Base-by-base conservation (phyloP, 208 protist species). In the Leishmania martiniquensis region DNA sequence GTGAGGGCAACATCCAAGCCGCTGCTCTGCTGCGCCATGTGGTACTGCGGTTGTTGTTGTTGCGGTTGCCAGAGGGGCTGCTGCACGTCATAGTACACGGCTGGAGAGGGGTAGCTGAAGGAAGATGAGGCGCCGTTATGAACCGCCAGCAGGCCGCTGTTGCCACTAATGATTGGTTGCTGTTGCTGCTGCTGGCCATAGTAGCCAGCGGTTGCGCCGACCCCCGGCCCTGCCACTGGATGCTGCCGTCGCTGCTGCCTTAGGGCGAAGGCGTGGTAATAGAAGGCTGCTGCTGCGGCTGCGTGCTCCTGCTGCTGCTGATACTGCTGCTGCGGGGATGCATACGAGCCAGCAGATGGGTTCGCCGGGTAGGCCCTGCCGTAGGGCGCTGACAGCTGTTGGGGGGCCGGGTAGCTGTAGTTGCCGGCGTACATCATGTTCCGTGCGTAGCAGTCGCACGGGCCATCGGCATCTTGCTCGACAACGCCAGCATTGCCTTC, bases 1-100 rank as follows among this genome's bases (percentile, higher is more conserved):
- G 70, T 29, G 70, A 34, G 32, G 69, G 32, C 44, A 20, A n/a
- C 39, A 47, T 60, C 51, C 3, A 29, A 47, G 52, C 37, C 37
- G 17, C 34, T 60, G 9, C 22, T 32, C 37, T 60, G 52, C 37
- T 37, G 49, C 37, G 29, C n/a, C 12, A 22, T 51, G 72, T 44
- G 42, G 13, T 44, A 39, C 47, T 80, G 75, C 52, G 63, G 75
- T 54, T 75, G 79, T 68, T 85, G 76, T 62, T 81, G 81, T 37
- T 82, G 82, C 54, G 78, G 81, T 47, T 78, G 72, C 25, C 81
- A 77, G 9, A 76, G 76, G n/a, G 83, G 78, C 60, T 81, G 72
- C 73, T 65, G 72, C 72, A 83, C 57, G 4, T 83, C 78, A 37
- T 86, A 78, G 57, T 75, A 70, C 34, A 83, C 9, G 15, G 67